Evolutionary conservation across 192 early-diverging fungal genomes (phyloP), one percentile per base, ranked within the genome.

Genomic region (Dissophora ornata): DNA sequence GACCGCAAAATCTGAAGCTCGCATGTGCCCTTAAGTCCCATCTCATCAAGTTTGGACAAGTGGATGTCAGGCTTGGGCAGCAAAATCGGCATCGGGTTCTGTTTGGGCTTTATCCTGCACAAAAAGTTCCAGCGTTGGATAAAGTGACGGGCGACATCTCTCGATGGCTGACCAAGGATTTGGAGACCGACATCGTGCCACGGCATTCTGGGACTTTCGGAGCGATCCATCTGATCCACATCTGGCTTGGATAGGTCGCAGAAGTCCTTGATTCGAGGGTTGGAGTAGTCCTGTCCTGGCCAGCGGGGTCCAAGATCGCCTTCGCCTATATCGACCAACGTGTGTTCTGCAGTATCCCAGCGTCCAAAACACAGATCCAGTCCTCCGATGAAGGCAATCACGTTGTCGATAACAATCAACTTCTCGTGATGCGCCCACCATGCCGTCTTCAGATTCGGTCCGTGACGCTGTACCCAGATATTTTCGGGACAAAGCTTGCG

Each of bases 381-480:
- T 7, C 94, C 94, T 46, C 94, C 94, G 40, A 95, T 84, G 55
- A 93, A 95, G 3, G 89, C 92, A 67, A 94, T 83, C 36, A 87
- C 89, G 57, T 89, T 87, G 74, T 95, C 94, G 2, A 95, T 78
- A 0, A 93, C 83, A 13, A 89, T 86, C 44, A 92, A 86, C 68
- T 95, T 95, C 55, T 91, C 91, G 67, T 92, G 91, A 69, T 93
- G 91, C 4, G 94, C 93, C 93, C 93, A 95, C 84, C 92, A 92
- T 9, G 85, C 81, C 0, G 84, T 82, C 67, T 86, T 86, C 69
- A 87, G 80, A 28, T 90, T 88, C 2, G 88, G 86, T 34, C 89
- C 89, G 59, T 95, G 90, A 10, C 94, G 86, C 58, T 92, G 87
- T 1, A 95, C 90, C 75, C 80, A 85, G 59, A 95, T 94, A 67